Base-by-base conservation (phyloP, 352 stramenopile species). In the Globisporangium cederbergense region DNA sequence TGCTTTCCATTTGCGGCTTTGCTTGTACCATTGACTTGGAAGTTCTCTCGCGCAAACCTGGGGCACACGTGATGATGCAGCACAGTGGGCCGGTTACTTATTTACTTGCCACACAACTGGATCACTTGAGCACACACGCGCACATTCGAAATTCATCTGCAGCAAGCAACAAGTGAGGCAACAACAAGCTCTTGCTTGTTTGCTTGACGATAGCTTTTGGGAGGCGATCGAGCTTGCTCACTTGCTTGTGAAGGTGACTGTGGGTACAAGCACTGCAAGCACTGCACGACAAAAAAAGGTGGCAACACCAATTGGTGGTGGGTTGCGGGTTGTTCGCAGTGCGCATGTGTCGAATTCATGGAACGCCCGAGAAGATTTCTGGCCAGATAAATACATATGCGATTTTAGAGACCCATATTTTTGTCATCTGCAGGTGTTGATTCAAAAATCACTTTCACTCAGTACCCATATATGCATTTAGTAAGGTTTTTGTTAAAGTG, bases 41-140 rank as follows among this genome's bases (percentile, higher is more conserved):
- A 55, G 49, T 55, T 55, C 49, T 20, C 36, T 55, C 49, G 49
- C 49, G 49, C 49, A 38, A 38, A 36, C 9, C 20, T 53, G 20
- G 11, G 9, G 36, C 36, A 10, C 36, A 0, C 36, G 36, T 42
- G 36, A 42, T 42, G 36, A 42, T 42, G 36, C 36, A 42, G 36
- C 36, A 40, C 36, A 42, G 36, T 42, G 36, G 36, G 36, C 9
- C 36, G 22, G 22, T 25, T 25, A 42, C 36, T 42, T 10, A 42
- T 20, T 18, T 16, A 47, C 14, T 47, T 13, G 42, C 42, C 42
- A 47, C 14, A 47, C 42, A 47, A 47, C 42, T 16, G 42, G 42
- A n/a, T 47, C 18, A 28, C 25, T 22, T 47, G 9, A 42, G 9
- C 36, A 11, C 36, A 42, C 36, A 42, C 32, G 32, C 32, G 32